Conservation (phyloP, 2,329 filamentous ascomycete genomes). For the Microsporum ferrugineum region DNA sequence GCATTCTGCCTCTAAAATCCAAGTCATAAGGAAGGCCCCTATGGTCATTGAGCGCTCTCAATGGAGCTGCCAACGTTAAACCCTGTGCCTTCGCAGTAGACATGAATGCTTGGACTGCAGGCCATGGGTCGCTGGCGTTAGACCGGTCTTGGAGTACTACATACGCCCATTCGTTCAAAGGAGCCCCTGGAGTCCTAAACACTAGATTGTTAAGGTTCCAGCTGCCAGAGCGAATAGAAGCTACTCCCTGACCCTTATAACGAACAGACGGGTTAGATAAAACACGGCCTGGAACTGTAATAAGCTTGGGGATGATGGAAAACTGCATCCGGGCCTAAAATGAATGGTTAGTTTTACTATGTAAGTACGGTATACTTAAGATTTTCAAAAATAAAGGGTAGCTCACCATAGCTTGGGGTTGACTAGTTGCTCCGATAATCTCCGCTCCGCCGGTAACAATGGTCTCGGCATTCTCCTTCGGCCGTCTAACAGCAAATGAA, state of each 20-base stretch:
- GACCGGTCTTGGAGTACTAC: conserved; percentile 16
- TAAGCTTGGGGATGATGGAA: conserved; percentile 45
- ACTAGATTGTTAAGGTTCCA: conserved; percentile 58
- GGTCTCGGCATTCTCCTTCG: conserved; percentile 54
- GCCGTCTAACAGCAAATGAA: conserved; percentile 56
- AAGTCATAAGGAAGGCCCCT: background rate
- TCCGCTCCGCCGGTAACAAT: conserved; percentile 47
- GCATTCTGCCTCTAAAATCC: background rate
- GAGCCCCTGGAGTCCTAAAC: conserved; percentile 42
- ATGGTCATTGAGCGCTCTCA: background rate
- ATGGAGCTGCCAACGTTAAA: background rate
- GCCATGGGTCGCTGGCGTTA: background rate
- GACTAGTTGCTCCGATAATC: conserved; percentile 46
- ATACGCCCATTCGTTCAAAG: conserved; percentile 38
- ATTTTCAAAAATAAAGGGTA: background rate
- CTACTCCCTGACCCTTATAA: conserved; percentile 42
- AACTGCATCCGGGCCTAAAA: conserved; percentile 11
- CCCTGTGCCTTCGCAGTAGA: conserved; percentile 1
- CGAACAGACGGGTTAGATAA: conserved; percentile 49
- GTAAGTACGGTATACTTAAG: background rate
- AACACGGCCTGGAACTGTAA: conserved; percentile 63
- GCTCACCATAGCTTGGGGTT: conserved; percentile 34
- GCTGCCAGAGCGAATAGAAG: conserved; percentile 37
- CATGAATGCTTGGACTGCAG: background rate
- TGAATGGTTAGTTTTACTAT: conserved; percentile 5